These are phyloP conservation scores for Candida sonorensis DNA, from an alignment of 805 yeast species.

Conservation along the genomic window DNA sequence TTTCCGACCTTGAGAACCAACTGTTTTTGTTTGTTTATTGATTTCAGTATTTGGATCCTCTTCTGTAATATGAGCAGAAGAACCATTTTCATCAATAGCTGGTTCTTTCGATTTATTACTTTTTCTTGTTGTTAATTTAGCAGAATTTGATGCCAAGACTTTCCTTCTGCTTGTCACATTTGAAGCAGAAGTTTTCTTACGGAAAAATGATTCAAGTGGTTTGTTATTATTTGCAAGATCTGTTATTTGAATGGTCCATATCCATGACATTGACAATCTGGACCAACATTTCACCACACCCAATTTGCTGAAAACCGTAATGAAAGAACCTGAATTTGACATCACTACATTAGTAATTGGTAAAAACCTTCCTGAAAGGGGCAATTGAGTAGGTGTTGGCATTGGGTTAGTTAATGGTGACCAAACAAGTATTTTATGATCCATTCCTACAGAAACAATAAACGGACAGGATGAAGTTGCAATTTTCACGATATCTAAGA, in stretches of 20 bases:
- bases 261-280: constrained; percentile 44
- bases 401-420: constrained; percentile 50
- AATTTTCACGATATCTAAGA: constrained; percentile 55
- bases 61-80: too few species aligned
- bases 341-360: constrained; percentile 54
- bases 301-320: constrained; percentile 46
- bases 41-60: too few species aligned
- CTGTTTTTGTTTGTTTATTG: not conserved
- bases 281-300: constrained; percentile 58
- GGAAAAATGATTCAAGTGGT: constrained; percentile 54
- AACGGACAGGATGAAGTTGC: constrained; percentile 59
- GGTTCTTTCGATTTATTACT: constrained; percentile 9
- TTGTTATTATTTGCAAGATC: constrained; percentile 27
- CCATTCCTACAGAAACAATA: constrained; percentile 65
- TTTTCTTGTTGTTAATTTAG: constrained; percentile 12
- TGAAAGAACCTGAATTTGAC: constrained; percentile 52
- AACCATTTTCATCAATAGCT: constrained; percentile 4
- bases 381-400: constrained; percentile 39
- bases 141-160: too few species aligned
- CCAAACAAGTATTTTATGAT: constrained; percentile 69
- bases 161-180: constrained; percentile 31
- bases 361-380: constrained; percentile 41
- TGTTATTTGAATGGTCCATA: constrained; percentile 45
- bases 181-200: constrained; percentile 38
- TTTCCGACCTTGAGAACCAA: constrained; percentile 1